Evolutionary conservation across 805 yeast species (phyloP).

Genomic region (Lipomyces orientalis): DNA sequence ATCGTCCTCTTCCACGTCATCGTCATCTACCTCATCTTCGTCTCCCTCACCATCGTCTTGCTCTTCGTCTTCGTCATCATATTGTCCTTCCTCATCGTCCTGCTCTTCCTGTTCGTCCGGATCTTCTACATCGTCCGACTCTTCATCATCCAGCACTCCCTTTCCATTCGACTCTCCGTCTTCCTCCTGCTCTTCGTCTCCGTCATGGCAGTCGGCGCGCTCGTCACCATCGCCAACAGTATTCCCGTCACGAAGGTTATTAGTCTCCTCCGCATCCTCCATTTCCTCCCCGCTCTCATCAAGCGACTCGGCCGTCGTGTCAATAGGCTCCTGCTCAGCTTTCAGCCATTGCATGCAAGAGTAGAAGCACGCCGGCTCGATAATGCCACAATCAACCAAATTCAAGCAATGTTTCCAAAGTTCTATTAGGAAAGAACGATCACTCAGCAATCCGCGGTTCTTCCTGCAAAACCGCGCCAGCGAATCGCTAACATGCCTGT

Average conservation of each 20-base stretch:
- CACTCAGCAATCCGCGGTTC: constrained; percentile 17
- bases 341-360: constrained; percentile 32
- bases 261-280: not conserved
- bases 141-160: not conserved
- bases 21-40: not conserved
- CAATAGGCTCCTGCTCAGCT: constrained; percentile 8
- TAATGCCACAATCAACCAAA: constrained; percentile 27
- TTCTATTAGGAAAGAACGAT: constrained; percentile 17
- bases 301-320: not conserved
- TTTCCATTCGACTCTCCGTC: not conserved
- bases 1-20: not conserved
- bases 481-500: constrained; percentile 30
- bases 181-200: not conserved
- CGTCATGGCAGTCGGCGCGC: not conserved
- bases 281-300: not conserved
- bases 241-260: not conserved
- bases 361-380: constrained; percentile 32
- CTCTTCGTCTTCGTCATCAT: not conserved
- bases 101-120: not conserved
- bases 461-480: constrained; percentile 29
- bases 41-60: not conserved
- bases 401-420: constrained; percentile 35
- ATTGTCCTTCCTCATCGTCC: not conserved
- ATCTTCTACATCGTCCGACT: not conserved
- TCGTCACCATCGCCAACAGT: no score